Conservation (phyloP, 2,329 filamentous ascomycete genomes). For the Beauveria medogensis region DNA sequence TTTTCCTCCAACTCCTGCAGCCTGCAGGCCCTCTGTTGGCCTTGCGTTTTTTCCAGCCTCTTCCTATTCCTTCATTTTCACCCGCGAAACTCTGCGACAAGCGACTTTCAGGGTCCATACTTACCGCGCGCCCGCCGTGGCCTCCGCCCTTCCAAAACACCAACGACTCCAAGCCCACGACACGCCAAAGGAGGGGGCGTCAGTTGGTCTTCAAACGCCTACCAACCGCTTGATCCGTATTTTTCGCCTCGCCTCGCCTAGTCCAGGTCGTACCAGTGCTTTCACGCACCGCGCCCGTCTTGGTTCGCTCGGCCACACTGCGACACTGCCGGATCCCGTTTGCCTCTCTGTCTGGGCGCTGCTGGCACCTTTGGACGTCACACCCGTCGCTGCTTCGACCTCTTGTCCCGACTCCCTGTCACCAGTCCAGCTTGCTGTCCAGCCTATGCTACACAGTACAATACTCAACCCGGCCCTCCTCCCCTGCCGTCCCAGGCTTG, state of each 20-base stretch:
- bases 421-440: background rate
- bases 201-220: background rate
- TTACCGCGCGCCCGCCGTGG: background rate
- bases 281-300: background rate
- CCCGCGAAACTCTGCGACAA: background rate
- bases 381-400: background rate
- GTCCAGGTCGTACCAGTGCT: background rate
- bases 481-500: background rate
- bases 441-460: conserved; percentile 8
- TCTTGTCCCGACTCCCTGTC: background rate
- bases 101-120: background rate
- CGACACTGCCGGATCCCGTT: background rate
- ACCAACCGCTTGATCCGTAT: conserved; percentile 4
- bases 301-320: background rate
- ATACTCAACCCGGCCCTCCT: conserved; percentile 6
- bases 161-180: background rate
- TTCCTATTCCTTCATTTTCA: background rate
- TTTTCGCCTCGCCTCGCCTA: background rate
- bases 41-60: background rate
- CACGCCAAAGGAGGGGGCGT: conserved; percentile 4
- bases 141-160: conserved; percentile 3
- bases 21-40: conserved; percentile 10
- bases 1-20: background rate
- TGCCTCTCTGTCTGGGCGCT: background rate
- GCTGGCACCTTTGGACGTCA: background rate